Evolutionary conservation across 1,139 yeast species (phyloP).

Genomic region (Barnettozyma hawaiiensis): DNA sequence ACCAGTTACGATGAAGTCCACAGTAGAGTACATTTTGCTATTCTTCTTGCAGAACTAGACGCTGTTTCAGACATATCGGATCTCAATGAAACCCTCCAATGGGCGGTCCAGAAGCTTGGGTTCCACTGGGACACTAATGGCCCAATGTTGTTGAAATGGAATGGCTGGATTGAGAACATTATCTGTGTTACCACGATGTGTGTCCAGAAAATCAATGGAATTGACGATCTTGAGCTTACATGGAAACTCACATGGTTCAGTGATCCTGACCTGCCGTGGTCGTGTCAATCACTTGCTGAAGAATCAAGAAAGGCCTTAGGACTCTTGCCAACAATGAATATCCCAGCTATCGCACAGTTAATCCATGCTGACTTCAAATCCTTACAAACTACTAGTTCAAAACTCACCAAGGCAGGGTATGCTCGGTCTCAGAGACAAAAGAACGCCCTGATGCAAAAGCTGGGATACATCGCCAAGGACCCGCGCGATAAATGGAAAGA

Average conservation of each 20-base stretch:
- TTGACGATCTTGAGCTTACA: not conserved
- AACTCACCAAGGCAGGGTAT: not conserved
- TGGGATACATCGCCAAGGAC: not conserved
- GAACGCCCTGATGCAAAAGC: not conserved
- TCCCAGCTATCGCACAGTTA: not conserved
- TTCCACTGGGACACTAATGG: not conserved
- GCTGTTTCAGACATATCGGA: not conserved
- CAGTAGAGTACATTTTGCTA: not conserved
- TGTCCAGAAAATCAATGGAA: not conserved
- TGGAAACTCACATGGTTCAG: constrained; percentile 3
- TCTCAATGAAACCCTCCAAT: not conserved
- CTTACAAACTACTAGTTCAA: not conserved
- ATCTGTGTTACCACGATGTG: not conserved
- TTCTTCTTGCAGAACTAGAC: not conserved
- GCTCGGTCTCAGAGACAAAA: not conserved
- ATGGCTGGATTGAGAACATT: not conserved
- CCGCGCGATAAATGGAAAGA: not conserved
- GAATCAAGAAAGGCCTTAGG: not conserved
- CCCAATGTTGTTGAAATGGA: not conserved
- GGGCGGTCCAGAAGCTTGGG: not conserved
- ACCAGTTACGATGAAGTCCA: not conserved
- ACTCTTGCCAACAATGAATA: not conserved
- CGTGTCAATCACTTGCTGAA: not conserved
- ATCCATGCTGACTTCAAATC: not conserved
- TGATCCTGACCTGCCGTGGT: not conserved